Percentiles rank a stretch among this genome's conserved stretches.
Conservation (phyloP, 202 grass and related monocot species). For the Musa balbisiana region DNA sequence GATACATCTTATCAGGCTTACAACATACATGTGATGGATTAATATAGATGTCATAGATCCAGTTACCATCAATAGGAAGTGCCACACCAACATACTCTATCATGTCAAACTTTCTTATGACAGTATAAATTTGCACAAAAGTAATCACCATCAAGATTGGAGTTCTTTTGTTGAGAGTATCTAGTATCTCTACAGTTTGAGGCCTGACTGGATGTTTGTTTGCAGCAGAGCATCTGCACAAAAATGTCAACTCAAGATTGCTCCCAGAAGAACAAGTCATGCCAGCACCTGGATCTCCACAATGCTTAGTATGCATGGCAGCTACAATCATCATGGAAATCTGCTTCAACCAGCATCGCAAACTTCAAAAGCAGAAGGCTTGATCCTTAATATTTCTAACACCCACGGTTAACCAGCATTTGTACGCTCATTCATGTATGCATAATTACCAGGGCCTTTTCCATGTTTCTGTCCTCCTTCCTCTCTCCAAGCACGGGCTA, state of each 20-base stretch:
- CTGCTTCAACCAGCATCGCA: not conserved
- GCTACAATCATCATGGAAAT: not conserved
- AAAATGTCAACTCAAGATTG: not conserved
- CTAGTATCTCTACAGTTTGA: too few species aligned
- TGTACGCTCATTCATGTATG: not conserved
- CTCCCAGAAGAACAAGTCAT: not conserved
- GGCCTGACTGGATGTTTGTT: not conserved
- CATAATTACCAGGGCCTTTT: not conserved
- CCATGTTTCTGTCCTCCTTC: too few species aligned
- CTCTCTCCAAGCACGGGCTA: not conserved
- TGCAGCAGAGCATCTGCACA: not conserved
- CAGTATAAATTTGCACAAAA: not conserved
- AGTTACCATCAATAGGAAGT: not conserved
- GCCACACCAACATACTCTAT: not conserved
- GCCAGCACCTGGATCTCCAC: too few species aligned
- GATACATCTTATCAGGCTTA: too few species aligned
- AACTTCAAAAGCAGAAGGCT: not conserved
- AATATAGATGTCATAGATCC: not conserved
- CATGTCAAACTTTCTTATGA: not conserved
- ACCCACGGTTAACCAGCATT: not conserved
- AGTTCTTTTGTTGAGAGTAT: too few species aligned
- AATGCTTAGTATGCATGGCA: not conserved
- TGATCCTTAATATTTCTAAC: not conserved
- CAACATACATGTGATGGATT: too few species aligned
- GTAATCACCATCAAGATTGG: not conserved